Evolutionary conservation across 148 eudicot species (phyloP).

Genomic region (Amaranthus palmeri): DNA sequence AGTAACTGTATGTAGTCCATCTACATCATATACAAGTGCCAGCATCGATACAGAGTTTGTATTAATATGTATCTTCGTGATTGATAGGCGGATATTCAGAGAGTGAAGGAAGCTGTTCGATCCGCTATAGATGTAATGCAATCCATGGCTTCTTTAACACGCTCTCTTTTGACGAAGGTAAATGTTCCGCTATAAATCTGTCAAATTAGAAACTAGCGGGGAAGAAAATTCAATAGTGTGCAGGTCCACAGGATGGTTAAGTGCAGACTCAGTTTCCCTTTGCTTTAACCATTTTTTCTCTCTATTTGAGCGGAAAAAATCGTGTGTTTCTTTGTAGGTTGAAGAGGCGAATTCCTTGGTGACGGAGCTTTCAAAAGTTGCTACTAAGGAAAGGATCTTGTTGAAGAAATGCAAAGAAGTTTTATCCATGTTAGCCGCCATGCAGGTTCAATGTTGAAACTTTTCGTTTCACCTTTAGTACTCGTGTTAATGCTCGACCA

Average conservation of each 20-base stretch:
- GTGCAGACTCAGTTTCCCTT: no score
- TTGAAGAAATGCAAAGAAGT: slow-evolving; percentile 65
- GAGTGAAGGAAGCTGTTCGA: slow-evolving; percentile 70
- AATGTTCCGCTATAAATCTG: background rate
- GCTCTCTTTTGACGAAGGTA: slow-evolving; percentile 61
- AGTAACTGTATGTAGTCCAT: slow-evolving; percentile 56
- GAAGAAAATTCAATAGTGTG: no score
- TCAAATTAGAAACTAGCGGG: background rate
- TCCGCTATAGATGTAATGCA: slow-evolving; percentile 89
- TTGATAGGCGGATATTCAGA: slow-evolving; percentile 70
- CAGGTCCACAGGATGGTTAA: no score
- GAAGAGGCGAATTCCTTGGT: slow-evolving; percentile 65
- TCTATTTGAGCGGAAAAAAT: background rate
- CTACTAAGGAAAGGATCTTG: slow-evolving; percentile 54
- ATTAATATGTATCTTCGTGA: slow-evolving; percentile 1
- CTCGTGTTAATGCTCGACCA: no score
- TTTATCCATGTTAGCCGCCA: slow-evolving; percentile 55
- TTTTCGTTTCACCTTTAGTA: background rate
- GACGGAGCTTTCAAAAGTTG: slow-evolving; percentile 58
- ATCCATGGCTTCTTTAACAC: slow-evolving; percentile 59
- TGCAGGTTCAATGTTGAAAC: slow-evolving; percentile 45
- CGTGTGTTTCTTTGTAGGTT: slow-evolving; percentile 39
- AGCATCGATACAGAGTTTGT: slow-evolving; percentile 10
- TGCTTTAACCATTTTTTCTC: background rate
- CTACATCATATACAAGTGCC: slow-evolving; percentile 1